Conservation (phyloP, 1,284 basidiomycete species). For the Schizophyllum amplum region DNA sequence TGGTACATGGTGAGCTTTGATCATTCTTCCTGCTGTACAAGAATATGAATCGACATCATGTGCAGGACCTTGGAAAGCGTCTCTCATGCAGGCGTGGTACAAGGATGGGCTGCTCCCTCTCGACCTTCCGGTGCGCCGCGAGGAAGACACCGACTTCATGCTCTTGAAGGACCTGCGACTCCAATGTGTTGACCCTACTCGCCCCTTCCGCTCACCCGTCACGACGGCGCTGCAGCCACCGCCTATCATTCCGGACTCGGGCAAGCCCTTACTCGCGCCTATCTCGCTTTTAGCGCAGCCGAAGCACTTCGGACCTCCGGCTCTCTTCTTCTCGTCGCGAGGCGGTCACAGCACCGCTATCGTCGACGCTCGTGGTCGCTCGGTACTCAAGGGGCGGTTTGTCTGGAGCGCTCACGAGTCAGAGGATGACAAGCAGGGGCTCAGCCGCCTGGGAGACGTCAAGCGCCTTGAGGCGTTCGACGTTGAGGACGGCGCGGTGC, state of each 20-base stretch:
- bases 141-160: slow-evolving; percentile 60
- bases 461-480: slow-evolving; percentile 75
- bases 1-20: slow-evolving; percentile 56
- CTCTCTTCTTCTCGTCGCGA: slow-evolving; percentile 78
- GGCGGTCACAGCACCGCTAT: slow-evolving; percentile 80
- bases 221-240: slow-evolving; percentile 23
- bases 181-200: slow-evolving; percentile 67
- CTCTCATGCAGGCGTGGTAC: slow-evolving; percentile 82
- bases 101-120: slow-evolving; percentile 72
- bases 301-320: slow-evolving; percentile 76
- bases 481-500: slow-evolving; percentile 59
- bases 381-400: slow-evolving; percentile 72
- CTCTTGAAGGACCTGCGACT: slow-evolving; percentile 64
- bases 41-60: slow-evolving; percentile 6
- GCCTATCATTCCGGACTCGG: slow-evolving; percentile 28
- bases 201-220: slow-evolving; percentile 50
- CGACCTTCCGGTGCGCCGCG: slow-evolving; percentile 68
- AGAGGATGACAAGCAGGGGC: slow-evolving; percentile 27
- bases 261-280: slow-evolving; percentile 61
- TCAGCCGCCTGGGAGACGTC: slow-evolving; percentile 62
- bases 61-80: slow-evolving; percentile 73
- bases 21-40: neutral
- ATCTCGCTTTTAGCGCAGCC: slow-evolving; percentile 78
- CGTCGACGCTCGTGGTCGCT: slow-evolving; percentile 74
- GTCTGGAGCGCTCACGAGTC: slow-evolving; percentile 64